Percentiles rank a stretch among this genome's conserved stretches.
Conservation (phyloP, 2,329 filamentous ascomycete species). For the Colletotrichum horii region DNA sequence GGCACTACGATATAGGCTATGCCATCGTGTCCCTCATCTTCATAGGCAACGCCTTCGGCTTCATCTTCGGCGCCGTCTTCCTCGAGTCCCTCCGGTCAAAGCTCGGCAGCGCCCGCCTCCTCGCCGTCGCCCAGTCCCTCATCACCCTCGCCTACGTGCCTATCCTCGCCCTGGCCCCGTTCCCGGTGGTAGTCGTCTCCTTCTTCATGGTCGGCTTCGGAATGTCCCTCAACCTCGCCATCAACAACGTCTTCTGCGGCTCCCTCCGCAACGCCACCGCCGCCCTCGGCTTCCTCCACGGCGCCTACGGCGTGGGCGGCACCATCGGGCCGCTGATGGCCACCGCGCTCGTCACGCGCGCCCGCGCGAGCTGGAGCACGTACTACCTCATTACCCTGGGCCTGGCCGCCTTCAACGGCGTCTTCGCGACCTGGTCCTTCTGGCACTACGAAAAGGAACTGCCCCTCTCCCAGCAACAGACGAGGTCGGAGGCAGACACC, state of each 20-base stretch:
- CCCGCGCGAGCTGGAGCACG: conserved; percentile 66
- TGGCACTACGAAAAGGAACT: conserved; percentile 70
- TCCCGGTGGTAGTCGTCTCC: conserved; percentile 67
- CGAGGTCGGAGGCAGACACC: conserved; percentile 23
- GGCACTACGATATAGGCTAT: conserved; percentile 76
- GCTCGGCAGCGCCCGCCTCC: conserved; percentile 68
- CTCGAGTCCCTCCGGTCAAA: conserved; percentile 67
- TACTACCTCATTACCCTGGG: conserved; percentile 75
- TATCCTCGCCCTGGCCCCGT: conserved; percentile 72
- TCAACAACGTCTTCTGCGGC: conserved; percentile 65
- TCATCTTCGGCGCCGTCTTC: conserved; percentile 73
- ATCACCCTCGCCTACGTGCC: conserved; percentile 68
- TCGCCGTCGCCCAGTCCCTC: conserved; percentile 63
- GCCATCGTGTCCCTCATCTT: conserved; percentile 83
- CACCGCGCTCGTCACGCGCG: conserved; percentile 70
- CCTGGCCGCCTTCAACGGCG: conserved; percentile 61
- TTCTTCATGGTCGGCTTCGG: conserved; percentile 73
- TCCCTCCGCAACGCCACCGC: conserved; percentile 58
- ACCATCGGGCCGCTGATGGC: conserved; percentile 75
- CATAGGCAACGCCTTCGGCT: conserved; percentile 77
- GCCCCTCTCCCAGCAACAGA: conserved; percentile 9
- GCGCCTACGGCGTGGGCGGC: conserved; percentile 70
- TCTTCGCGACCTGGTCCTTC: conserved; percentile 70
- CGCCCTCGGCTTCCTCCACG: conserved; percentile 68
- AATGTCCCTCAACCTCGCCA: conserved; percentile 59